Base-by-base conservation (phyloP, 306 rosid genomes). In the Lathyrus aphaca region DNA sequence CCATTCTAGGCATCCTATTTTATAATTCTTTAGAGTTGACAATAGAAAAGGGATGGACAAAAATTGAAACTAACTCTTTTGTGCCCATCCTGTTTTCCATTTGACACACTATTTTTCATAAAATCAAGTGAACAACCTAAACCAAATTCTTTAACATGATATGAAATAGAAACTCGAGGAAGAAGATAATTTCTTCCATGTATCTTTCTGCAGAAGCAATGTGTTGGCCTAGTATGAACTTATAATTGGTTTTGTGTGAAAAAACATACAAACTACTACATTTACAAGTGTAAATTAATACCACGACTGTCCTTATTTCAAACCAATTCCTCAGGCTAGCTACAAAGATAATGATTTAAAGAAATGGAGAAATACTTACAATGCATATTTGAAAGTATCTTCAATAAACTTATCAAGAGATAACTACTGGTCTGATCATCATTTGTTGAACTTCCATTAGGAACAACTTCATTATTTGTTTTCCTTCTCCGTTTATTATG, bases 401-500 rank as follows among this genome's bases (percentile, higher is more conserved):
- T 78, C 77, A 82, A 65, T 63, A 82, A 67, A 74, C 80, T 82
- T 51, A 78, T 78, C 76, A 78, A 60, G 49, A 78, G 62, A 46
- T 74, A 82, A 53, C 78, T 72, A 48, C 80, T 82, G 27, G 82
- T 78, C 67, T 82, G 86, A 74, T 82, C 86, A 70, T 82, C 80
- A 42, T 74, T 78, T 50, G 48, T 8, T 8, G 80, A 18, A 74
- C 13, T 74, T 71, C 83, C 83, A 71, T 78, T 71, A 8, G 80
- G 78, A 78, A 66, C 67, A 70, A 69, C 43, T 46, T 82, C 83
- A 1, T 63, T 51, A 66, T 82, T 82, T 70, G 80, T 78, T 70
- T 82, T 82, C 73, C 86, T 74, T 75, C 86, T 78, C n/a, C 86
- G 72, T 70, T 78, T 82, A 65, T 82, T 82, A 30, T 82, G 86